These are phyloP conservation scores for Asclepias syriaca DNA, from an alignment of 257 asterid species.

Conservation along the genomic window DNA sequence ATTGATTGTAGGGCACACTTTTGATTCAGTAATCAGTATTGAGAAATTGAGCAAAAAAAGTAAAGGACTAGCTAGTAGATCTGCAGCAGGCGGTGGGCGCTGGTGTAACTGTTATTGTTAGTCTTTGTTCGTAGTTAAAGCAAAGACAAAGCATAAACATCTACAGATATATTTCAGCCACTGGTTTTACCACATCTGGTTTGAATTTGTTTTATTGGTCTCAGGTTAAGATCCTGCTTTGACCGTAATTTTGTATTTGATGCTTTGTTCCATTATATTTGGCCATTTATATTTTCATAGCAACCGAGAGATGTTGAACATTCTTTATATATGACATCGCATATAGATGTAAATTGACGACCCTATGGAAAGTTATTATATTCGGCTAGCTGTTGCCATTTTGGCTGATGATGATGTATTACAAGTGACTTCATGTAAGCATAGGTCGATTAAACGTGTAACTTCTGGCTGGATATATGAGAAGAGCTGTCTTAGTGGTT, in stretches of 20 bases:
- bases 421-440: too few relatives aligned
- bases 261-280: constrained; percentile 4
- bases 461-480: too few relatives aligned
- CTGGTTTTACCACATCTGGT: constrained; percentile 16
- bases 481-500: too few relatives aligned
- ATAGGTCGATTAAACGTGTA: too few relatives aligned
- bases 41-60: background rate
- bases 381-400: background rate
- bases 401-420: too few relatives aligned
- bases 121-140: constrained; percentile 15
- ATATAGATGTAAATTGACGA: background rate
- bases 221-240: constrained; percentile 11
- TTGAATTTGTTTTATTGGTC: constrained; percentile 14
- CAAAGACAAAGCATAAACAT: constrained; percentile 9
- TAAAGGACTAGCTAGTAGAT: constrained; percentile 14
- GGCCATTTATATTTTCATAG: constrained; percentile 3
- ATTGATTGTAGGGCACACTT: constrained; percentile 6
- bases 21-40: background rate
- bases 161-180: constrained; percentile 12
- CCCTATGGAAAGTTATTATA: too few relatives aligned
- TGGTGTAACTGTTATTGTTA: constrained; percentile 10
- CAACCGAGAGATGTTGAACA: constrained; percentile 14
- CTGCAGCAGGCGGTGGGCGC: constrained; percentile 15
- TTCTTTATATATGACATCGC: background rate
- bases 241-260: constrained; percentile 23